A percentile compares a stretch with the other conserved stretches of the same genome.
phyloP scores from a whole-genome alignment of 23 red algal species.

The Cyanidioschyzon merolae region DNA sequence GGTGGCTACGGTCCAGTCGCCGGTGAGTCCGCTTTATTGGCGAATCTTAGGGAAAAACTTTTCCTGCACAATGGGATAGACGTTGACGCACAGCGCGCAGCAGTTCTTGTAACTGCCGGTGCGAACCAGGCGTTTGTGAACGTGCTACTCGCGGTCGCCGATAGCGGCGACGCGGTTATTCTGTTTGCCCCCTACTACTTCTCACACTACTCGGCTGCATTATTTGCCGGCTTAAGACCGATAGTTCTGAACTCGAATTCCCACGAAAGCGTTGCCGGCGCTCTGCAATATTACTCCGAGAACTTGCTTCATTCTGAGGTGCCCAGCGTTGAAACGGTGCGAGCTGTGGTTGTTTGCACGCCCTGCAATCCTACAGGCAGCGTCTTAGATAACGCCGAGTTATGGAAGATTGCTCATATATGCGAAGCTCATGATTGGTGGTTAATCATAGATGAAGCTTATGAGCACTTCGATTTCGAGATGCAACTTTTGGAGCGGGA shows the following conservation, averaged over 20 bases:
- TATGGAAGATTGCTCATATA: constrained; percentile 23
- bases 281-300: background rate
- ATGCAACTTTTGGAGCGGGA: background rate
- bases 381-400: background rate
- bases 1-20: background rate
- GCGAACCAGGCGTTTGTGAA: constrained; percentile 39
- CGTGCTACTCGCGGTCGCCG: constrained; percentile 24
- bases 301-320: background rate
- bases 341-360: constrained; percentile 37
- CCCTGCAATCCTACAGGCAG: constrained; percentile 52
- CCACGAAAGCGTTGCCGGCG: background rate
- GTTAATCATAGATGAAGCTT: constrained; percentile 67
- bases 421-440: constrained; percentile 35
- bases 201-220: constrained; percentile 37
- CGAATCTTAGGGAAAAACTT: background rate
- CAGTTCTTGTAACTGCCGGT: constrained; percentile 32
- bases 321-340: background rate
- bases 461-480: constrained; percentile 52
- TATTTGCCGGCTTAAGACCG: background rate
- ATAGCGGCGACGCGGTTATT: constrained; percentile 44
- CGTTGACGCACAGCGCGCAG: background rate
- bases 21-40: background rate
- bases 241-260: background rate
- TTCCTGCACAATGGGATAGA: background rate
- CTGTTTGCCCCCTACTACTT: constrained; percentile 67